Conservation (phyloP, 805 yeast species). For the Yamadazyma kitorensis region DNA sequence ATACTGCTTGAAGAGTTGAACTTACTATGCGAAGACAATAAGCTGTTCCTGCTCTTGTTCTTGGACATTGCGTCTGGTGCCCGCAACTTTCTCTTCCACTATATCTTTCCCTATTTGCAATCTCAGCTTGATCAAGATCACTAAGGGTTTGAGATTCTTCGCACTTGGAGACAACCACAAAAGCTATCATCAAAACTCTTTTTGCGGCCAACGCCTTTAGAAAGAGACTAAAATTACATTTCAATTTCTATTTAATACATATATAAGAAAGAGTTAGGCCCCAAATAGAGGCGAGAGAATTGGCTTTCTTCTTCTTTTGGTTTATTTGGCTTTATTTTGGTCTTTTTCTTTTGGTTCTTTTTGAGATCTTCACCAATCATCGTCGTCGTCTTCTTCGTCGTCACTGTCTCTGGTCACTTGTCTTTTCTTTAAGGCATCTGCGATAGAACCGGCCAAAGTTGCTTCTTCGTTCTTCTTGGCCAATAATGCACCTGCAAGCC, state of each 20-base stretch:
- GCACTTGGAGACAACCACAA: no score
- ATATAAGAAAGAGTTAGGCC: no score
- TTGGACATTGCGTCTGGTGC: conserved; percentile 26
- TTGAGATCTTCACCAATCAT: conserved; percentile 19
- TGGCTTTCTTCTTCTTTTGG: no score
- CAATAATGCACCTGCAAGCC: conserved; percentile 66
- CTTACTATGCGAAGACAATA: conserved; percentile 22
- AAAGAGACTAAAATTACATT: no score
- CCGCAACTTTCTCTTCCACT: not conserved
- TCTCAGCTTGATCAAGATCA: no score
- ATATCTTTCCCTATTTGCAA: no score
- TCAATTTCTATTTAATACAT: no score
- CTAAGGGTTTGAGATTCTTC: no score
- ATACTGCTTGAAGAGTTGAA: conserved; percentile 11
- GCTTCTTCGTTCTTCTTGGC: conserved; percentile 61
- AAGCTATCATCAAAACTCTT: no score
- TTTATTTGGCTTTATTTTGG: no score
- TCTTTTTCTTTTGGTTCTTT: not conserved
- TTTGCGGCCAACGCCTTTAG: no score
- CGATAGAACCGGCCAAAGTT: conserved; percentile 77
- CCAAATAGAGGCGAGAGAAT: no score
- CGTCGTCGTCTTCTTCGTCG: conserved; percentile 70
- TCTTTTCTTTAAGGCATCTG: conserved; percentile 81
- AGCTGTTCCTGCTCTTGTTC: conserved; percentile 23
- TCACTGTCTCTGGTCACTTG: conserved; percentile 62